Conservation (phyloP, 1,284 basidiomycete genomes). For the Sutorius eximius region DNA sequence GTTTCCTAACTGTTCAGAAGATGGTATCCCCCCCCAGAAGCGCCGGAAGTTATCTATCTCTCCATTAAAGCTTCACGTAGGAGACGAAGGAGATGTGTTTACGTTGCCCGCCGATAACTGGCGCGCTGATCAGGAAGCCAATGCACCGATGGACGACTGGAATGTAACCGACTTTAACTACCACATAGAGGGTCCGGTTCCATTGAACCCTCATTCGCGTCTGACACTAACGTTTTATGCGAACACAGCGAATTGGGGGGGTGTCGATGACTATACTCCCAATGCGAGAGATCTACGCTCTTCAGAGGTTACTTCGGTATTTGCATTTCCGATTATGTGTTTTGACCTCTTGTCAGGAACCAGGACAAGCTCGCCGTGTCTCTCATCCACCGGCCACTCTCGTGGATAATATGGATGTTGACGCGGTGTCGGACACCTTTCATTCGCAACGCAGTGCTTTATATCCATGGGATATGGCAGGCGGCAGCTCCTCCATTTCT, state of each 20-base stretch:
- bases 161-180: constrained; percentile 27
- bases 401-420: constrained; percentile 48
- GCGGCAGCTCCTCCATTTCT: constrained; percentile 56
- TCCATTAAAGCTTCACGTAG: neutral
- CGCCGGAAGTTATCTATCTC: constrained; percentile 24
- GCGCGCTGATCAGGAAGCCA: constrained; percentile 1
- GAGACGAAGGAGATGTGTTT: neutral
- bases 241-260: constrained; percentile 24
- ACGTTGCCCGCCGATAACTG: constrained; percentile 3
- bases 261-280: constrained; percentile 14
- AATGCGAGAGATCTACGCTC: constrained; percentile 45
- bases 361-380: constrained; percentile 67
- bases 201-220: neutral
- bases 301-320: constrained; percentile 54
- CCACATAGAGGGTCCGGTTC: constrained; percentile 27
- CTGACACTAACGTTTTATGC: constrained; percentile 7
- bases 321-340: neutral
- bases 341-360: constrained; percentile 52
- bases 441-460: constrained; percentile 66
- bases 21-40: constrained; percentile 19
- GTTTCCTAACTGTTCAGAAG: constrained; percentile 15
- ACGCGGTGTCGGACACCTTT: constrained; percentile 39
- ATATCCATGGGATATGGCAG: constrained; percentile 82
- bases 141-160: constrained; percentile 11
- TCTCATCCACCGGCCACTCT: constrained; percentile 54